phyloP scores from a whole-genome alignment of 805 yeast species.

The Metschnikowia peoriensis region DNA sequence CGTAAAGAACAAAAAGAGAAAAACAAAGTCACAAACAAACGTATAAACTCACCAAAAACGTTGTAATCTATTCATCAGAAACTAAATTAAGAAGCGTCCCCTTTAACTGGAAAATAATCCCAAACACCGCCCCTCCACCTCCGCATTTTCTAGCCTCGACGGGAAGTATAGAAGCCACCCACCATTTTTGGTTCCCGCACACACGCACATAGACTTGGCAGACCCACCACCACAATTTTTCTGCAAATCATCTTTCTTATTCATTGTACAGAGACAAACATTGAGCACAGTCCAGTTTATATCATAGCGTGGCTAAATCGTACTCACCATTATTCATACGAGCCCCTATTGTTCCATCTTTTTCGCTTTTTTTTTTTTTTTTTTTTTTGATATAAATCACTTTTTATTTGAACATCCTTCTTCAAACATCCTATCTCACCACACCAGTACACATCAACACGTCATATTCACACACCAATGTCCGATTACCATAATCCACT shows the following conservation, averaged over 20 bases:
- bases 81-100: no score
- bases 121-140: background rate
- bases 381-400: no score
- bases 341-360: no score
- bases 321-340: no score
- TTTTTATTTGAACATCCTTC: no score
- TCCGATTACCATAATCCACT: conserved; percentile 35
- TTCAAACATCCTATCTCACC: background rate
- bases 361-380: no score
- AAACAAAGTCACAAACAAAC: no score
- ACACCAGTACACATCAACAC: background rate
- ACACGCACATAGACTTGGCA: background rate
- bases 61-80: no score
- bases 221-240: no score
- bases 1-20: no score
- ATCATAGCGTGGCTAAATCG: no score
- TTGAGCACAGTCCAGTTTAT: background rate
- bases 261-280: background rate
- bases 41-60: no score
- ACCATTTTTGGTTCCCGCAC: background rate
- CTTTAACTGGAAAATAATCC: background rate
- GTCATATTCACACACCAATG: conserved; percentile 8
- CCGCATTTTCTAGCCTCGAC: background rate
- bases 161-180: background rate
- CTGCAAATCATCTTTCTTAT: background rate